Base-by-base conservation (phyloP, 345 rosid species). In the Arabis hirsuta region DNA sequence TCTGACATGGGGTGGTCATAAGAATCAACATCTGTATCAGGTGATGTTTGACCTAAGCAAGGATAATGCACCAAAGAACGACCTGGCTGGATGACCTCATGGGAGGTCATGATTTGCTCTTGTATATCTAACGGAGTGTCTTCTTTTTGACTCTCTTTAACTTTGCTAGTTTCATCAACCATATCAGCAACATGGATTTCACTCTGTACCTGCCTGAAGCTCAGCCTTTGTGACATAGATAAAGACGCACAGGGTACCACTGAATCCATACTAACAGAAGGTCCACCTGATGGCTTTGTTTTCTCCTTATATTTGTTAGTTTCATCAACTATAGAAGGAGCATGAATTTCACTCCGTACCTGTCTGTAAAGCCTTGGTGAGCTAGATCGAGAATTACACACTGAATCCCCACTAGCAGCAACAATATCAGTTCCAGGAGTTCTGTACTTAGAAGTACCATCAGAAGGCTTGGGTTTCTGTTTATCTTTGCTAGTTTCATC, bases 1-100 rank as follows among this genome's bases (percentile, higher is more conserved):
- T 72, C 76, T 26, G 81, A 71, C 20, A 63, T 69, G 27, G 71
- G 56, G 41, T 80, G 74, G 53, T 77, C 68, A 70, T 71, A 64
- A 65, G 63, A 65, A 79, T 65, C 82, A 52, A 68, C 76, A 71
- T 73, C 55, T 9, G 48, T 22, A 70, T 66, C 9, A 31, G 52
- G 62, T 54, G 75, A 72, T 62, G 61, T 68, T 76, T 70, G 56
- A 80, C 71, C 69, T 48, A 54, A 65, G 46, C 52, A 69, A 34
- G 16, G 47, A 65, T 26, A 79, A 60, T 53, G 66, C 61, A 79
- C 76, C 55, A 72, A 62, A 66, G 78, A 54, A 74, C 48, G 46
- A 75, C 68, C 34, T 59, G 65, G 61, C 39, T 57, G 74, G 70
- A 47, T 46, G 42, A 42, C 56, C 72, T 71, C 78, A 55, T 31